Conservation (phyloP, 2,329 filamentous ascomycete species). For the Colletotrichum musicola region DNA sequence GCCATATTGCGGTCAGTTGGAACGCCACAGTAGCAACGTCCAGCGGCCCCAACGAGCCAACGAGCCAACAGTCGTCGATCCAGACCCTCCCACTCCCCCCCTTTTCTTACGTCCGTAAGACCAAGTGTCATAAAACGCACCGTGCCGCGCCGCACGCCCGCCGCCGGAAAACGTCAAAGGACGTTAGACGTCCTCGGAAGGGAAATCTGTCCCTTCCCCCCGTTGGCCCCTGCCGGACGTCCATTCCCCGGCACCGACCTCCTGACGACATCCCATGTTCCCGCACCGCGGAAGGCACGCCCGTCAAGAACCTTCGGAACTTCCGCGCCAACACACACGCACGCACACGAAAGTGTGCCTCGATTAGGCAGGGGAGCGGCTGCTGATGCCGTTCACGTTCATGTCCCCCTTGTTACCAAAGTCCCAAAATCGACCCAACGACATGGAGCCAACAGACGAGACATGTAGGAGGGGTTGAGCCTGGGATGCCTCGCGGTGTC, state of each 20-base stretch:
- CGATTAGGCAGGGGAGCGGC: not conserved
- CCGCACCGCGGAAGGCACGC: no score
- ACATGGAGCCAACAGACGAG: conserved; percentile 4
- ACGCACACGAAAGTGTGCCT: not conserved
- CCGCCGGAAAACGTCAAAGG: not conserved
- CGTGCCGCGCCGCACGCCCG: not conserved
- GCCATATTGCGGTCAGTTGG: not conserved
- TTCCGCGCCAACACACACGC: no score
- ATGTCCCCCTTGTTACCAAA: not conserved
- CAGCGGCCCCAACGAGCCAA: not conserved
- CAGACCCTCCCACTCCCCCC: no score
- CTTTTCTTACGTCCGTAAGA: no score
- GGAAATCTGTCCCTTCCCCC: no score
- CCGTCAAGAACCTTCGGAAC: no score
- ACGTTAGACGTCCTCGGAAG: no score
- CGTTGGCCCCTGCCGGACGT: no score
- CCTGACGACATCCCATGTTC: not conserved
- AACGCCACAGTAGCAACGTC: not conserved
- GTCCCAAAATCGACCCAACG: not conserved
- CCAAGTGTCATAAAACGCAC: not conserved
- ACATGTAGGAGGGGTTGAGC: not conserved
- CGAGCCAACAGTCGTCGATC: not conserved
- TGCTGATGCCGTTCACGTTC: not conserved
- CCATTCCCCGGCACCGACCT: no score
- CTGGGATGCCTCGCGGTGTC: not conserved